A percentile compares a stretch with the other conserved stretches of the same genome.
These are phyloP conservation scores for Coniochaeta prunicola DNA, from an alignment of 2,329 filamentous ascomycete species.

Conservation along the genomic window DNA sequence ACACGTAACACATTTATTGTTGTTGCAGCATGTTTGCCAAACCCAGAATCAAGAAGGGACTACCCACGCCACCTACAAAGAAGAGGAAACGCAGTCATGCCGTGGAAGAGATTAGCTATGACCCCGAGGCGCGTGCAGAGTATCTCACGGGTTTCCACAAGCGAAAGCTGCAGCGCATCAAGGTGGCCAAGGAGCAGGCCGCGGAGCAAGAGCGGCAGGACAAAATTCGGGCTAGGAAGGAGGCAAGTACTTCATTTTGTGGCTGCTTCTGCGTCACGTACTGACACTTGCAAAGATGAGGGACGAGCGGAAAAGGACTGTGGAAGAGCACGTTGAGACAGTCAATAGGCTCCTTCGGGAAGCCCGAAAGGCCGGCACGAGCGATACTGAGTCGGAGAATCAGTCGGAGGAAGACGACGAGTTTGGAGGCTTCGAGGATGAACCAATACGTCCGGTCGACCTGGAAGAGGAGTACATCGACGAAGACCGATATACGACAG, in stretches of 20 bases:
- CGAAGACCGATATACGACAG: conserved; percentile 91
- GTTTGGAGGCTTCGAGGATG: conserved; percentile 48
- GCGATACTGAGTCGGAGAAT: conserved; percentile 28
- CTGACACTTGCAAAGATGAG: conserved; percentile 53
- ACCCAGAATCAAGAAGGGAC: conserved; percentile 50
- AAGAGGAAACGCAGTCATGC: conserved; percentile 54
- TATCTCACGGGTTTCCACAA: conserved; percentile 97
- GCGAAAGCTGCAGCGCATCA: conserved; percentile 78
- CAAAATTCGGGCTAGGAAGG: conserved; percentile 63
- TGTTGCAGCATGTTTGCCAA: conserved; percentile 35
- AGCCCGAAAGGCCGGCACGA: conserved; percentile 42
- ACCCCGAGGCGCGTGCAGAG: conserved; percentile 70
- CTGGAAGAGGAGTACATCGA: conserved; percentile 93
- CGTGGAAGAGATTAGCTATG: conserved; percentile 80
- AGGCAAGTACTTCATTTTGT: conserved; percentile 35
- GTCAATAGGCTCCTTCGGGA: conserved; percentile 65
- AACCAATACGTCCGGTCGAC: conserved; percentile 49
- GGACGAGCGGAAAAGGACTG: conserved; percentile 72
- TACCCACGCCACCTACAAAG: conserved; percentile 54
- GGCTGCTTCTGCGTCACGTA: conserved; percentile 4
- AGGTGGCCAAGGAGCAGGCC: conserved; percentile 76
- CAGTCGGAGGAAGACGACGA: conserved; percentile 55
- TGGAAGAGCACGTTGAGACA: conserved; percentile 73
- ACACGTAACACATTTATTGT: not conserved
- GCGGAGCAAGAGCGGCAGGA: conserved; percentile 72